phyloP scores from a whole-genome alignment of 805 yeast genomes.

The Jamesozyma lodderae region DNA sequence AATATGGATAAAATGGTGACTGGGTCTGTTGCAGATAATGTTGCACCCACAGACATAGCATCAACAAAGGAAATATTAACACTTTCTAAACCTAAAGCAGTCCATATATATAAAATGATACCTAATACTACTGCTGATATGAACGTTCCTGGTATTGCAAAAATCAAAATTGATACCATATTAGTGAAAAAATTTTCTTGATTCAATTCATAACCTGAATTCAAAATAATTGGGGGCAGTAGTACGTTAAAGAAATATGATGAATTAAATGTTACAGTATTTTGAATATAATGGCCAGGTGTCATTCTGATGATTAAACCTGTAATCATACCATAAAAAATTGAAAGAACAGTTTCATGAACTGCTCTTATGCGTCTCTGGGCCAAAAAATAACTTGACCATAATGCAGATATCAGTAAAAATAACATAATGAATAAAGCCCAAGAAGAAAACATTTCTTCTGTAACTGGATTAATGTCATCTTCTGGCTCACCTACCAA shows the following conservation, averaged over 20 bases:
- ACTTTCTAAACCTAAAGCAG: constrained; percentile 84
- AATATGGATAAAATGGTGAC: constrained; percentile 93
- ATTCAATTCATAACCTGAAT: constrained; percentile 93
- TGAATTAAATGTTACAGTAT: constrained; percentile 90
- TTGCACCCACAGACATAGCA: constrained; percentile 95
- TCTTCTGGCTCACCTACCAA: constrained; percentile 49
- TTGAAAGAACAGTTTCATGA: constrained; percentile 95
- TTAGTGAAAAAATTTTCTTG: constrained; percentile 92
- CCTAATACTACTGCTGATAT: constrained; percentile 87
- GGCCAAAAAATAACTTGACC: constrained; percentile 91
- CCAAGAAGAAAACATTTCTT: constrained; percentile 96
- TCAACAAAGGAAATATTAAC: constrained; percentile 88
- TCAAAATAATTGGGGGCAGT: constrained; percentile 91
- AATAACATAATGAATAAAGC: constrained; percentile 81
- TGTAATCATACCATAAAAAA: constrained; percentile 93
- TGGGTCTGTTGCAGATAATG: constrained; percentile 96
- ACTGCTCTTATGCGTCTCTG: constrained; percentile 86
- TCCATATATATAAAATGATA: constrained; percentile 79
- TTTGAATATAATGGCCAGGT: constrained; percentile 97
- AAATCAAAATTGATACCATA: constrained; percentile 79
- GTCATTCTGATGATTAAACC: constrained; percentile 82
- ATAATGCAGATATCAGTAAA: constrained; percentile 75
- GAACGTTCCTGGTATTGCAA: constrained; percentile 96
- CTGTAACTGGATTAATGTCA: constrained; percentile 74
- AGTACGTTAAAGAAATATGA: constrained; percentile 88